phyloP scores from a whole-genome alignment of 768 basidiomycete species.

The Gautieria morchelliformis region DNA sequence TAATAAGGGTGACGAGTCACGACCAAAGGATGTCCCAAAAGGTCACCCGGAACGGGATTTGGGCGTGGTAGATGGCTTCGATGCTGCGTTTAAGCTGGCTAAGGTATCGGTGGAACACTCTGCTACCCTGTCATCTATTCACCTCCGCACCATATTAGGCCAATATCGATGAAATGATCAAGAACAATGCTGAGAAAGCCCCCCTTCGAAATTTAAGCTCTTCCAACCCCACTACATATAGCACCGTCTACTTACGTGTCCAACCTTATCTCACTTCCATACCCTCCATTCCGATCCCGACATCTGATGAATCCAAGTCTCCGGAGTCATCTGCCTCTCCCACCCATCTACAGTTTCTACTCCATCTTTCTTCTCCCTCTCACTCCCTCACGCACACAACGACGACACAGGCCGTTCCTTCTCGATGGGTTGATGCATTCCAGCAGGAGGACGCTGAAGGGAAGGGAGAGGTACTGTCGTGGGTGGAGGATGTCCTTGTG shows the following conservation, averaged over 20 bases:
- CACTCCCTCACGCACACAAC: slow-evolving; percentile 73
- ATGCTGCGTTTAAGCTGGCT: slow-evolving; percentile 76
- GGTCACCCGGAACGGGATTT: slow-evolving; percentile 50
- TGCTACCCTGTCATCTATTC: too few relatives aligned
- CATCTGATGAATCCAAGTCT: slow-evolving; percentile 19
- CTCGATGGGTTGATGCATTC: slow-evolving; percentile 76
- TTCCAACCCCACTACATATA: slow-evolving; percentile 66
- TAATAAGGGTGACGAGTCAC: slow-evolving; percentile 71
- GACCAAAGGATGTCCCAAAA: slow-evolving; percentile 46
- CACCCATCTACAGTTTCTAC: slow-evolving; percentile 56
- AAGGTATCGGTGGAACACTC: slow-evolving; percentile 34
- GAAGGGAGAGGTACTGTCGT: slow-evolving; percentile 61
- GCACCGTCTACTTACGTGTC: slow-evolving; percentile 86
- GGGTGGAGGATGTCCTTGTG: slow-evolving; percentile 94
- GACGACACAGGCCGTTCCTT: slow-evolving; percentile 74
- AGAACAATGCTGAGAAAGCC: slow-evolving; percentile 39
- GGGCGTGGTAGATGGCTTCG: slow-evolving; percentile 76
- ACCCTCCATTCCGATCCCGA: slow-evolving; percentile 28
- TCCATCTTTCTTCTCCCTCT: slow-evolving; percentile 66
- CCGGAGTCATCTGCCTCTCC: slow-evolving; percentile 12
- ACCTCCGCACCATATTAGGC: slow-evolving; percentile 35
- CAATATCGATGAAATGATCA: slow-evolving; percentile 66
- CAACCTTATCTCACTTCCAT: slow-evolving; percentile 70
- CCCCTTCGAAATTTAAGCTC: slow-evolving; percentile 21
- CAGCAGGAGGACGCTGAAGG: background rate